Evolutionary conservation across 768 basidiomycete species (phyloP), one percentile per base, ranked within the genome.

Genomic region (Candolleomyces aberdarensis): DNA sequence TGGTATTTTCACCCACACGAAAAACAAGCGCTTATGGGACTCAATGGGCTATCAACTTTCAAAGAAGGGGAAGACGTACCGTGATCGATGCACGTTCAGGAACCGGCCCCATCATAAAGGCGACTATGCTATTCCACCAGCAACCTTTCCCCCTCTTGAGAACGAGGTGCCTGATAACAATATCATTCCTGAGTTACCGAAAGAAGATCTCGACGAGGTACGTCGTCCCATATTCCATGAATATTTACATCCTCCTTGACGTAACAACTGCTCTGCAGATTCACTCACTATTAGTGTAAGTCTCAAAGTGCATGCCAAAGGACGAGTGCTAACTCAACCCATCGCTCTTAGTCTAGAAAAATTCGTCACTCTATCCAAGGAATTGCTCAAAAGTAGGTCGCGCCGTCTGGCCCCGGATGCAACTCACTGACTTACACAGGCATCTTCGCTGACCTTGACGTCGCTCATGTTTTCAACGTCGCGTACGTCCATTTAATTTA

Each of bases 121-220:
- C 11, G 69, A 69, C 26, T 76, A 78, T 55, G 73, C 82, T 17
- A 78, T 80, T 61, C 67, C 73, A 2, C 85, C 86, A 0, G 81
- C 79, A 1, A 76, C 71, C n/a, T 89, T 86, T 65, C 74, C 77
- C 0, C 74, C 73, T 1, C 62, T 62, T 0, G 75, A 78, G 32
- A 59, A 65, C 1, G 68, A 64, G 19, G 59, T 53, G 63, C 69
- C 50, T 56, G 59, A 19, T 57, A 69, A 7, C 40, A 57, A 61
- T 71, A 31, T 60, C 15, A 26, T 29, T 7, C 73, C 77, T 1
- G 72, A 71, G 49, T 64, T 83, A 17, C 77, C 78, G 4, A 70
- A 75, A 5, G 78, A 84, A 46, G 79, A 82, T 60, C 71, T 76
- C 57, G 80, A 80, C 58, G 78, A 84, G 75, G 84, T 85, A 20